Evolutionary conservation across 176 grass and related monocot species (phyloP).

Genomic region (Zoysia pacifica): DNA sequence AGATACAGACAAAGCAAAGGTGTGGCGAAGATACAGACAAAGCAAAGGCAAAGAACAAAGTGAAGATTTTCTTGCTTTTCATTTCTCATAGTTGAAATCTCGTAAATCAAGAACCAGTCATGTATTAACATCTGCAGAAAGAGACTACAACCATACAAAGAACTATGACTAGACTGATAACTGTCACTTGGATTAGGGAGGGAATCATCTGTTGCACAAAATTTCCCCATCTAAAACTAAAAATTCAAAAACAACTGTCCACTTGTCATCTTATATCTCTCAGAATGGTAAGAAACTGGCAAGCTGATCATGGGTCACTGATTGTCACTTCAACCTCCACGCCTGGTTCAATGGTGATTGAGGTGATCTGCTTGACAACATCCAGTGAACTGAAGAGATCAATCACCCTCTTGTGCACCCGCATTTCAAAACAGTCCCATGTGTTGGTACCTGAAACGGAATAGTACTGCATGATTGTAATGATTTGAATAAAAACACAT

Average conservation of each 20-base stretch:
- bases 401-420: conserved; percentile 75
- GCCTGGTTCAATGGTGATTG: conserved; percentile 65
- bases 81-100: background rate
- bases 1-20: background rate
- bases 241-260: conserved; percentile 10
- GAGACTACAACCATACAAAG: background rate
- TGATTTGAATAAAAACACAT: background rate
- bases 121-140: background rate
- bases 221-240: background rate
- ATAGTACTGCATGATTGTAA: background rate
- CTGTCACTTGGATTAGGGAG: background rate
- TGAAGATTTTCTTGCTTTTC: background rate
- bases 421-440: conserved; percentile 72
- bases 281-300: background rate
- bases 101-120: background rate
- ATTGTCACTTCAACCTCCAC: conserved; percentile 74
- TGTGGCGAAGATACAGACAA: too few species aligned
- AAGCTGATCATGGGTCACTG: conserved; percentile 35
- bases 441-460: conserved; percentile 61
- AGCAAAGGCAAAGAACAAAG: too few species aligned
- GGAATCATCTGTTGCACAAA: conserved; percentile 16
- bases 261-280: background rate
- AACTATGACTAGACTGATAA: background rate
- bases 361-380: conserved; percentile 76
- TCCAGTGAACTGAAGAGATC: conserved; percentile 59